Percentiles rank a stretch among this genome's conserved stretches.
Conservation (phyloP, 768 basidiomycete genomes). For the Antrodiella citrinella region DNA sequence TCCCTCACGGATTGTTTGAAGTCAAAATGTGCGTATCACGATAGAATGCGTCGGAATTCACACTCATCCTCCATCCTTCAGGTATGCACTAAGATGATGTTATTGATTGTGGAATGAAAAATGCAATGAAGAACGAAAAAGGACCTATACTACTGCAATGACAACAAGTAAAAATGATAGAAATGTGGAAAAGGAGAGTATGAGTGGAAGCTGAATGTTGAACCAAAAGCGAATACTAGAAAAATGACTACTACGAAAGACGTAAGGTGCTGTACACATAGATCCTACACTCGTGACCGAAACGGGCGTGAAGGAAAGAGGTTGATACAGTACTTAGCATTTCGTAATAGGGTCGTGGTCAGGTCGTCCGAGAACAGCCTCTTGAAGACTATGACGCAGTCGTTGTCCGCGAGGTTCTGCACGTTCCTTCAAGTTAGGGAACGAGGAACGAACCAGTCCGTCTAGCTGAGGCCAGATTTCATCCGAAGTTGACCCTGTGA, state of each 20-base stretch:
- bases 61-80: no score
- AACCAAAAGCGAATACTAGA: background rate
- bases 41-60: background rate
- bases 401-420: constrained; percentile 30
- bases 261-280: background rate
- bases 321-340: background rate
- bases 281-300: background rate
- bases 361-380: constrained; percentile 35
- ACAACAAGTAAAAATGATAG: background rate
- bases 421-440: constrained; percentile 53
- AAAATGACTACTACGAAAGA: background rate
- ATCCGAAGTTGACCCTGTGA: constrained; percentile 72
- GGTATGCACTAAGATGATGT: constrained; percentile 48
- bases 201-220: background rate
- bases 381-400: constrained; percentile 41
- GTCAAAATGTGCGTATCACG: constrained; percentile 65
- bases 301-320: background rate
- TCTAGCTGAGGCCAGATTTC: constrained; percentile 89
- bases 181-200: no score
- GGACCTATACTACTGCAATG: background rate
- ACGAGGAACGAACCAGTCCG: constrained; percentile 42
- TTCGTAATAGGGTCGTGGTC: constrained; percentile 3
- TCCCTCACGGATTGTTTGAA: constrained; percentile 71
- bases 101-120: background rate
- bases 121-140: background rate